phyloP scores from a whole-genome alignment of 768 basidiomycete species.

The Pleurotus tuoliensis region DNA sequence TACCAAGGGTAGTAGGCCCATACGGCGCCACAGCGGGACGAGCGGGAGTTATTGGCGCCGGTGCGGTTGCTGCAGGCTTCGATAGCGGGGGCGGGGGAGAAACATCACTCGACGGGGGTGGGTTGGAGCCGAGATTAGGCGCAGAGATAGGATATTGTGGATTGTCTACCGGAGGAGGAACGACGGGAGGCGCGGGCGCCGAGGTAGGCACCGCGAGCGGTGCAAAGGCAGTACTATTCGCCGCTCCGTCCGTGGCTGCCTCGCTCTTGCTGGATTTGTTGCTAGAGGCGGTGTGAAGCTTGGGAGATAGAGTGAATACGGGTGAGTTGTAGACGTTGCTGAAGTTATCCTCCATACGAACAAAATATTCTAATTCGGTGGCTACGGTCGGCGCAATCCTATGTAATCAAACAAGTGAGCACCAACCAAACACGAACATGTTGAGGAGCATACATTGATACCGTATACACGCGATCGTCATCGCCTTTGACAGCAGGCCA shows the following conservation, averaged over 20 bases:
- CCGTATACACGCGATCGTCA: constrained; percentile 16
- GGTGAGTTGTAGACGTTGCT: constrained; percentile 20
- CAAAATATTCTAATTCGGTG: constrained; percentile 9
- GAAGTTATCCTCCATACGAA: constrained; percentile 23
- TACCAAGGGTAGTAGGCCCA: constrained; percentile 3
- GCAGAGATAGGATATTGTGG: constrained; percentile 3
- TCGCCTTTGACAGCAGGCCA: constrained; percentile 18
- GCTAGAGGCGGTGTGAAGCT: constrained; percentile 4
- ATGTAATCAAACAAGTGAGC: neutral
- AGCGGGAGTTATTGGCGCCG: neutral
- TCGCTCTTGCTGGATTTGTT: too few species aligned
- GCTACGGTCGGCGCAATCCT: constrained; percentile 20
- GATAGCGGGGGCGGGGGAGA: neutral
- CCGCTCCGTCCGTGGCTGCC: too few species aligned
- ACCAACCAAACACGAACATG: neutral
- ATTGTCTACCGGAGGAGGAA: neutral
- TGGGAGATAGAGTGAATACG: constrained; percentile 22
- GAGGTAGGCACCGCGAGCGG: neutral
- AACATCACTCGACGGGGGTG: neutral
- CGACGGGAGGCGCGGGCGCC: neutral
- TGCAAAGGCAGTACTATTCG: neutral
- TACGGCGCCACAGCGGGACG: neutral
- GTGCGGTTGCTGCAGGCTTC: neutral
- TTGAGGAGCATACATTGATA: constrained; percentile 17
- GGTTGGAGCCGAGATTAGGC: neutral